These are phyloP conservation scores for Leccinum ochraceum DNA, from an alignment of 768 basidiomycete genomes.

Conservation along the genomic window DNA sequence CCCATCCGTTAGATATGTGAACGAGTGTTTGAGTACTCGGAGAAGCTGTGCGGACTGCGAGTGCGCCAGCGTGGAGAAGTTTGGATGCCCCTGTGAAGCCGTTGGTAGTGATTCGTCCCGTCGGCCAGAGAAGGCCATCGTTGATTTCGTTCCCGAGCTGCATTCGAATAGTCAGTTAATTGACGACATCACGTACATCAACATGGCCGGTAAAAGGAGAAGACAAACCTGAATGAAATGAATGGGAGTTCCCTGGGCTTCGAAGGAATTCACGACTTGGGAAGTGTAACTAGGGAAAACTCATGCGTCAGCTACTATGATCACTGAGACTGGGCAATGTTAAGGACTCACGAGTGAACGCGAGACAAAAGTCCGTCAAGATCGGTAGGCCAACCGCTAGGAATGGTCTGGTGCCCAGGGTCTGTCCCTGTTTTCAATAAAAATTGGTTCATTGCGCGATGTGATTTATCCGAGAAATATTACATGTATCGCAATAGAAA, in stretches of 20 bases:
- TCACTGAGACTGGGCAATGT: no score
- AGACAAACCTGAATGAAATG: slow-evolving; percentile 12
- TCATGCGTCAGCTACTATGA: not conserved
- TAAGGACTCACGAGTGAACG: slow-evolving; percentile 8
- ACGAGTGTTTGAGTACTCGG: slow-evolving; percentile 7
- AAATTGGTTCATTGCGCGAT: not conserved
- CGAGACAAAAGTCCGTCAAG: slow-evolving; percentile 9
- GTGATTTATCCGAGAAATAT: not conserved
- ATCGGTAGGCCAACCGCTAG: slow-evolving; percentile 16
- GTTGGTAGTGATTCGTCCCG: slow-evolving; percentile 5
- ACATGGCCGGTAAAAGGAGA: no score
- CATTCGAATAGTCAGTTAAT: not conserved
- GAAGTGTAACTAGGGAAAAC: slow-evolving; percentile 9
- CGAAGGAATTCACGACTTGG: slow-evolving; percentile 7
- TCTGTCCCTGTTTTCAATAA: slow-evolving; percentile 6
- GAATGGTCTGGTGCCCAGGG: slow-evolving; percentile 10
- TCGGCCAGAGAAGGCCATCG: slow-evolving; percentile 10
- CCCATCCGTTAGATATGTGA: slow-evolving; percentile 16
- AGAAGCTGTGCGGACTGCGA: slow-evolving; percentile 11
- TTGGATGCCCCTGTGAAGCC: slow-evolving; percentile 14
- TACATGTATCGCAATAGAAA: slow-evolving; percentile 15
- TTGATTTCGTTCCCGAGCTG: slow-evolving; percentile 19
- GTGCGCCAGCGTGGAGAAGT: slow-evolving; percentile 38
- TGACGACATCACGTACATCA: not conserved
- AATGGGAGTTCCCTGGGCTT: slow-evolving; percentile 11